Percentiles rank a stretch among this genome's conserved stretches.
Evolutionary conservation across 1,139 yeast species (phyloP).

Genomic region (Hanseniaspora uvarum): DNA sequence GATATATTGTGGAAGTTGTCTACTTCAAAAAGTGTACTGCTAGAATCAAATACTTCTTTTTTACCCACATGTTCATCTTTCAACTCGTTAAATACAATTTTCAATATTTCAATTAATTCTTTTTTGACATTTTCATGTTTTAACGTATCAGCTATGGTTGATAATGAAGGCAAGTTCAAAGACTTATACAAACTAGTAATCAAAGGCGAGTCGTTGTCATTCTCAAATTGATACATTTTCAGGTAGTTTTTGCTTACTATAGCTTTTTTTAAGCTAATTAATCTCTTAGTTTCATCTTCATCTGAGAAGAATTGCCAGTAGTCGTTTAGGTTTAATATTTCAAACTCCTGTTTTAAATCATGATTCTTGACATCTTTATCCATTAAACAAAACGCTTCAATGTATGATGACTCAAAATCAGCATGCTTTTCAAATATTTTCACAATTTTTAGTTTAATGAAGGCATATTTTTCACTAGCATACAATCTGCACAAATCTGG

Average conservation of each 20-base stretch:
- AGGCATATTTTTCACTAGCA: constrained; percentile 1
- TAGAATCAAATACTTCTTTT: too few relatives aligned
- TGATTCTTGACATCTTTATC: not conserved
- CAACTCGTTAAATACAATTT: not conserved
- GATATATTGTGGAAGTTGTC: constrained; percentile 14
- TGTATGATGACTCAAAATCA: not conserved
- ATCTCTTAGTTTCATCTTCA: constrained; percentile 15
- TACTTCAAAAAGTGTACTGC: not conserved
- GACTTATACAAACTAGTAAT: not conserved
- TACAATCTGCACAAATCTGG: not conserved
- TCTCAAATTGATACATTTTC: constrained; percentile 16
- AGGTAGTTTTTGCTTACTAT: not conserved
- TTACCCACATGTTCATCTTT: not conserved
- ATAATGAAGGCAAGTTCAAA: not conserved
- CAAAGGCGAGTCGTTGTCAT: not conserved
- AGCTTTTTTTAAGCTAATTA: constrained; percentile 10
- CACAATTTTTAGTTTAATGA: constrained; percentile 11
- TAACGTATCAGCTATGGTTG: not conserved
- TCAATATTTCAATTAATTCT: not conserved
- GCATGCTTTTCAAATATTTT: constrained; percentile 2
- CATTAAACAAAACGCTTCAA: not conserved
- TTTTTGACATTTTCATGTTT: not conserved
- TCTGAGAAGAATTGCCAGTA: not conserved
- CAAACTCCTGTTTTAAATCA: not conserved
- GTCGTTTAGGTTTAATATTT: not conserved